Percentiles rank a stretch among this genome's conserved stretches.
Evolutionary conservation across 2,329 filamentous ascomycete genomes (phyloP).

Genomic region (Pyricularia pennisetigena): DNA sequence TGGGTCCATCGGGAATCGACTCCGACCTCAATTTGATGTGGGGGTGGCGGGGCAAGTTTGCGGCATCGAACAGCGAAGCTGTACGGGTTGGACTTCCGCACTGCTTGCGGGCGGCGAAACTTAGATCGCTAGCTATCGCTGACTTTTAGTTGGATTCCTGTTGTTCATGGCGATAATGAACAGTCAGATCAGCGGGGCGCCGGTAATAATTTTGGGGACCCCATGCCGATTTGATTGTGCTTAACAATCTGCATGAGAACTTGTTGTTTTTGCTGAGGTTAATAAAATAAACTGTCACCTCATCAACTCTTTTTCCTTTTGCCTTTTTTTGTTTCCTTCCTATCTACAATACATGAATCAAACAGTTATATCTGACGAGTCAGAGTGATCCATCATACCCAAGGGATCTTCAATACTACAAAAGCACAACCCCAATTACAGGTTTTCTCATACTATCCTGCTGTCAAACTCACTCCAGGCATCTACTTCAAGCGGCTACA

Average conservation of each 20-base stretch:
- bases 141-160: not conserved
- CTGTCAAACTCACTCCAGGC: not conserved
- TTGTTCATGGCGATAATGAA: not conserved
- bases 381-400: not conserved
- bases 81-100: not conserved
- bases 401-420: not conserved
- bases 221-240: not conserved
- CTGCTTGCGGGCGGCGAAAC: not conserved
- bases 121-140: not conserved
- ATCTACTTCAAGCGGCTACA: not conserved
- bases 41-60: not conserved
- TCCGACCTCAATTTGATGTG: not conserved
- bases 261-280: not conserved
- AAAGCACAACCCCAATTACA: not conserved
- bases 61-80: not conserved
- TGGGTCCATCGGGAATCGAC: conserved; percentile 1
- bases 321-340: not conserved
- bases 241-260: not conserved
- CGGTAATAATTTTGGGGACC: not conserved
- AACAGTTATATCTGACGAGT: not conserved
- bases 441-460: not conserved
- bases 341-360: not conserved
- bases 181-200: not conserved
- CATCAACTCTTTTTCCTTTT: not conserved
- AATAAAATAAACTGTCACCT: not conserved